phyloP scores from a whole-genome alignment of 75 land plant genomes.

The Pinus albicaulis region DNA sequence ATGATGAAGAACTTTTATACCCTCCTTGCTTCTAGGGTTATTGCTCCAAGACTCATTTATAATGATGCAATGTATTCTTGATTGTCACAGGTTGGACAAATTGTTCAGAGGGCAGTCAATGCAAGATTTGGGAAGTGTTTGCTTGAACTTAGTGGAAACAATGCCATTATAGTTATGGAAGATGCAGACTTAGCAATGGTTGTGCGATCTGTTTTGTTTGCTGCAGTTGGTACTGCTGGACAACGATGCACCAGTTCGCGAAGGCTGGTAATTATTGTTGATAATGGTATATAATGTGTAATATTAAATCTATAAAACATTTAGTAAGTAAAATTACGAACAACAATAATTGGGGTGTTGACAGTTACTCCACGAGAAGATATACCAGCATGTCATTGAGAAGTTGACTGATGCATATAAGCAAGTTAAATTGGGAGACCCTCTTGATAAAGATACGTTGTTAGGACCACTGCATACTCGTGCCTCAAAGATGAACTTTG shows the following conservation, averaged over 20 bases:
- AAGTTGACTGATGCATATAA: slow-evolving; percentile 69
- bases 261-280: slow-evolving; percentile 58
- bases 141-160: slow-evolving; percentile 95
- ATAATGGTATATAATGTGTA: neutral
- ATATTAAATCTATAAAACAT: neutral
- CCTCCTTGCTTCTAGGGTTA: neutral
- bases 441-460: slow-evolving; percentile 80
- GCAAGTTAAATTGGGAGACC: slow-evolving; percentile 91
- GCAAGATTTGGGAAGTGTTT: slow-evolving; percentile 89
- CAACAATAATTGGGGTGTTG: neutral
- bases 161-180: slow-evolving; percentile 95
- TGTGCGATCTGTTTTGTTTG: slow-evolving; percentile 90
- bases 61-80: neutral
- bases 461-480: slow-evolving; percentile 89
- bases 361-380: slow-evolving; percentile 84
- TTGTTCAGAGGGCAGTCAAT: slow-evolving; percentile 73
- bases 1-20: neutral
- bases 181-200: slow-evolving; percentile 87
- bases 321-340: neutral
- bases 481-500: slow-evolving; percentile 57
- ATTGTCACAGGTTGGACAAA: slow-evolving; percentile 75
- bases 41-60: neutral
- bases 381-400: slow-evolving; percentile 65
- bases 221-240: slow-evolving; percentile 98
- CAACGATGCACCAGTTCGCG: slow-evolving; percentile 97